phyloP scores from a whole-genome alignment of 306 rosid genomes.

The Alnus rubra region DNA sequence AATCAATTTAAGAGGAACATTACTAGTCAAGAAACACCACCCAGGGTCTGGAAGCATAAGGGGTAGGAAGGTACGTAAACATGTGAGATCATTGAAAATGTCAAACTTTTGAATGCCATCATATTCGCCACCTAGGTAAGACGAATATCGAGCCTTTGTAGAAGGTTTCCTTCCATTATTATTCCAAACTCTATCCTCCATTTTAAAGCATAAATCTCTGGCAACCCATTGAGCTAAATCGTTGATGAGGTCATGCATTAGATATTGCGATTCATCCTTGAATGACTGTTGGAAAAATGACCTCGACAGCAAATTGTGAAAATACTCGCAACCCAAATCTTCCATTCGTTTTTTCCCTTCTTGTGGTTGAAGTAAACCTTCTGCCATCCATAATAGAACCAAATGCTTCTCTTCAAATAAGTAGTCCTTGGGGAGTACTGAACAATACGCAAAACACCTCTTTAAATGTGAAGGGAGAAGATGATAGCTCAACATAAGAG shows the following conservation, averaged over 20 bases:
- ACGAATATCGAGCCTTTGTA: neutral
- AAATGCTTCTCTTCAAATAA: neutral
- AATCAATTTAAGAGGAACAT: neutral
- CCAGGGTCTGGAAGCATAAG: neutral
- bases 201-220: no score
- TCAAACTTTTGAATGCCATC: neutral
- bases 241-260: constrained; percentile 12
- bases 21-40: no score
- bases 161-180: neutral
- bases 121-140: neutral
- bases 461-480: constrained; percentile 3
- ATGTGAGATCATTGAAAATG: neutral
- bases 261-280: fast-evolving
- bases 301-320: neutral
- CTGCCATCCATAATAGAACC: constrained; percentile 2
- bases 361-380: neutral
- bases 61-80: constrained; percentile 67
- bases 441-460: constrained; percentile 15
- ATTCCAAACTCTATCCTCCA: no score
- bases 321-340: neutral
- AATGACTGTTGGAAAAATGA: neutral
- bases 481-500: constrained; percentile 8
- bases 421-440: constrained; percentile 3
- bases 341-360: neutral
- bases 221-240: no score